Base-by-base conservation (phyloP, 2,329 filamentous ascomycete species). In the Epichloe glyceriae region DNA sequence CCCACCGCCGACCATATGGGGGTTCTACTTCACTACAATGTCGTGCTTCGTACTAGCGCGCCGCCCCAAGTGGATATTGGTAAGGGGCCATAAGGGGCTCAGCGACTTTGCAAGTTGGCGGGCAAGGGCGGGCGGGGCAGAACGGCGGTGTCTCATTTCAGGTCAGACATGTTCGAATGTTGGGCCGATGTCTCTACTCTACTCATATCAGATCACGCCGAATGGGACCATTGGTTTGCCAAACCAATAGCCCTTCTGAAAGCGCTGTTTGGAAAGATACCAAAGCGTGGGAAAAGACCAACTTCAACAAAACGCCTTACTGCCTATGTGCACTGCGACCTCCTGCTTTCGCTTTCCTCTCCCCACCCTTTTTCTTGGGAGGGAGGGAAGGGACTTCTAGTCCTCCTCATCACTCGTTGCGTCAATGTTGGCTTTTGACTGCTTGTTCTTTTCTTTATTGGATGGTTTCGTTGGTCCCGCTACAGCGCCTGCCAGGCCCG, bases 391-490 rank as follows among this genome's bases (percentile, higher is more conserved):
- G 34, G 33, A 17, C 41, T 44, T 47, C 50, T 59, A 62, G 34
- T 69, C 67, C 17, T 76, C 76, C 57, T 82, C 78, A 44, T 83
- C 80, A 50, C 79, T 82, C 0, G 79, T 83, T 4, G 75, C 75
- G 48, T 83, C 80, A 44, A 83, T 81, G 56, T 83, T 84, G 15
- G 76, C 64, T 64, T 76, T 82, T 53, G 67, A 58, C 48, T 71
- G 67, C 61, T 70, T 70, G 43, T 69, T 63, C 60, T 73, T 73
- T 2, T 64, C 56, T 55, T 67, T 67, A 55, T 64, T 68, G 26
- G 57, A 50, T 50, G 62, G 61, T 14, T 60, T 51, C 46, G 61
- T 59, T 12, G 62, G 56, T n/a, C 55, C 57, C 12, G 58, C 54
- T 20, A 61, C 62, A 2, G 66, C 46, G 7, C 52, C 54, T 3